Evolutionary conservation across 805 yeast species (phyloP).

Genomic region (Candida khao-thaluensis): DNA sequence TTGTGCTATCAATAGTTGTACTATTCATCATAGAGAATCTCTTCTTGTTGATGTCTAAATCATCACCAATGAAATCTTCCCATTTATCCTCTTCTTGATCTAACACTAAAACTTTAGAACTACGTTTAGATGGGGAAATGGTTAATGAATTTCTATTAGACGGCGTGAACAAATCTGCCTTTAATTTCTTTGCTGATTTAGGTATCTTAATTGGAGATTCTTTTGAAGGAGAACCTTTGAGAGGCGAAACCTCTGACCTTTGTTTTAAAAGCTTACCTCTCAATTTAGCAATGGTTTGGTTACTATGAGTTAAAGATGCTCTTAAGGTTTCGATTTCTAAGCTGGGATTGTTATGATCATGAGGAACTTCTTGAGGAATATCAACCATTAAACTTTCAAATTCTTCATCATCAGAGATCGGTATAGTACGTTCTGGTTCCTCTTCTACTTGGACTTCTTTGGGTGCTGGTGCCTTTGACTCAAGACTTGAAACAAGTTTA

Average conservation of each 20-base stretch:
- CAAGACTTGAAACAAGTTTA: slow-evolving; percentile 43
- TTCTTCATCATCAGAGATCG: slow-evolving; percentile 17
- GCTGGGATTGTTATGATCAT: slow-evolving; percentile 42
- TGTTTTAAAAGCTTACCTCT: slow-evolving; percentile 49
- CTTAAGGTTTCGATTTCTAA: slow-evolving; percentile 66
- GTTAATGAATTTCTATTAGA: slow-evolving; percentile 24
- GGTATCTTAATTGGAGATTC: slow-evolving; percentile 11
- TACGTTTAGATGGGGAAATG: slow-evolving; percentile 32
- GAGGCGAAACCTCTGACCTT: slow-evolving; percentile 19
- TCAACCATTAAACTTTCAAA: slow-evolving; percentile 34
- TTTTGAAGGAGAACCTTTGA: neutral
- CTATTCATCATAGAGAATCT: slow-evolving; percentile 17
- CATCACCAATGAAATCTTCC: slow-evolving; percentile 40
- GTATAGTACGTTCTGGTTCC: neutral
- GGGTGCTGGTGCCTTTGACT: neutral
- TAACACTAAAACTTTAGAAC: slow-evolving; percentile 30
- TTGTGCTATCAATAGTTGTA: slow-evolving; percentile 15
- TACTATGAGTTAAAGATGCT: slow-evolving; percentile 64
- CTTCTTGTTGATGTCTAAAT: slow-evolving; percentile 24
- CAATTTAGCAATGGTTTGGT: slow-evolving; percentile 59
- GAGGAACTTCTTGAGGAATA: slow-evolving; percentile 23
- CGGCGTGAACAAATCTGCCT: slow-evolving; percentile 11
- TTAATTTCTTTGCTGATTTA: slow-evolving; percentile 14
- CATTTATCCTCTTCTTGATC: slow-evolving; percentile 28
- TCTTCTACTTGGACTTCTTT: neutral